phyloP scores from a whole-genome alignment of 2,329 filamentous ascomycete genomes.

The Fusarium equiseti region DNA sequence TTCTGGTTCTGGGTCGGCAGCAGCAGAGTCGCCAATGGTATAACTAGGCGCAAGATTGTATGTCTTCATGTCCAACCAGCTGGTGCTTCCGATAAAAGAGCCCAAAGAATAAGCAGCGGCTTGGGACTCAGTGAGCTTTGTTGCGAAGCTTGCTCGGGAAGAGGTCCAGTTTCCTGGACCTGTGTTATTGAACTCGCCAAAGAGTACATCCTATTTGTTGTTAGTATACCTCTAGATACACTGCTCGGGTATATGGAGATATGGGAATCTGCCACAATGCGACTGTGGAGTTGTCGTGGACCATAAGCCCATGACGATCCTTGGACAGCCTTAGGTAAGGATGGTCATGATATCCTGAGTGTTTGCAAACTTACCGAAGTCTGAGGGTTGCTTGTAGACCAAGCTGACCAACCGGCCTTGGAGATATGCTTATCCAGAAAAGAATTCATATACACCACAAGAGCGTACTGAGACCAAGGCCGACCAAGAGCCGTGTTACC shows the following conservation, averaged over 20 bases:
- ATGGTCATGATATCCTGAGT: background rate
- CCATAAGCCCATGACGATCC: background rate
- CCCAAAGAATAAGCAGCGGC: constrained; percentile 33
- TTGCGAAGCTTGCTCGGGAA: constrained; percentile 40
- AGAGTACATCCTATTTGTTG: constrained; percentile 58
- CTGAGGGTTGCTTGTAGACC: constrained; percentile 66
- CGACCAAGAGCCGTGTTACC: constrained; percentile 59
- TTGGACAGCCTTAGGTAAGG: background rate
- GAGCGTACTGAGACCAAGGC: constrained; percentile 60
- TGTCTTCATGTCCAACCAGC: constrained; percentile 43
- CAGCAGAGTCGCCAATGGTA: constrained; percentile 4
- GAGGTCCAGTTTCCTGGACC: constrained; percentile 53
- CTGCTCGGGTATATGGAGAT: background rate
- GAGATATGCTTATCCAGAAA: constrained; percentile 56
- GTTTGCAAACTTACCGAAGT: constrained; percentile 55
- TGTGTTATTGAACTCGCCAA: constrained; percentile 70
- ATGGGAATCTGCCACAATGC: background rate
- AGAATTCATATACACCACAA: constrained; percentile 62
- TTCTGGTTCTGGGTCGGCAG: constrained; percentile 20
- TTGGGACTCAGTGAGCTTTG: constrained; percentile 38
- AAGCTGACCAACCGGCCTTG: constrained; percentile 56
- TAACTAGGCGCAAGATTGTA: constrained; percentile 45
- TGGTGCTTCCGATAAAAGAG: constrained; percentile 38
- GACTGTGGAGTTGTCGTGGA: background rate
- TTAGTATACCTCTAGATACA: background rate